Percentiles rank a stretch among this genome's conserved stretches.
phyloP scores from a whole-genome alignment of 23 red algal genomes.

The Chondrus crispus region DNA sequence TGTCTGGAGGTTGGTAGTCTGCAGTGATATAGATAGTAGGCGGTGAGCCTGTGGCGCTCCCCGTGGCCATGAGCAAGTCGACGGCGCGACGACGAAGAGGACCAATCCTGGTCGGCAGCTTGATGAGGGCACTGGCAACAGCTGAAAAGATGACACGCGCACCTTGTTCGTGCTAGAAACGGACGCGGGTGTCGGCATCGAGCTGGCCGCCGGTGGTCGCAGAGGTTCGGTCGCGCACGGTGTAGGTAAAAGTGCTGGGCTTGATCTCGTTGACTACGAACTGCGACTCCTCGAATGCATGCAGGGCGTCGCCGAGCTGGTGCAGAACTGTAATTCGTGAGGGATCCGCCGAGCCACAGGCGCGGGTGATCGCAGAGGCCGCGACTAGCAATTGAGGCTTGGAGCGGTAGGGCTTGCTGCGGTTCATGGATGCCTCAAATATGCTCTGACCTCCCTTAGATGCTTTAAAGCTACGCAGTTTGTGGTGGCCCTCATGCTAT shows the following conservation, averaged over 20 bases:
- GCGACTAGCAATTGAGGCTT: constrained; percentile 50
- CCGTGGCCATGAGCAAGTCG: constrained; percentile 20
- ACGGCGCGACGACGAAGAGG: constrained; percentile 54
- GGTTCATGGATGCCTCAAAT: no score
- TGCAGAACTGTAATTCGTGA: constrained; percentile 59
- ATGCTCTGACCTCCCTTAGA: no score
- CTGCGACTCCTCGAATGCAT: constrained; percentile 51
- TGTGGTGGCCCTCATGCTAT: no score
- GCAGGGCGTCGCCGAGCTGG: constrained; percentile 47
- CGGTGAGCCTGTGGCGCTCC: no score
- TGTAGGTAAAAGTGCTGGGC: not conserved
- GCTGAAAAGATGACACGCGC: constrained; percentile 34
- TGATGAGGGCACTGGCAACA: constrained; percentile 13
- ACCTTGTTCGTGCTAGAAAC: constrained; percentile 30
- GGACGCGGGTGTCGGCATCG: constrained; percentile 24
- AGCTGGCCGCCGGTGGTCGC: constrained; percentile 10
- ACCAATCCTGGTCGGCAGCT: constrained; percentile 19
- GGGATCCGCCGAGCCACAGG: constrained; percentile 36
- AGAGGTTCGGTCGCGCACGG: not conserved
- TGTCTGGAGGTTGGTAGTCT: no score
- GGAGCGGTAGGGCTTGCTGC: constrained; percentile 23
- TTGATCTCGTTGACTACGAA: constrained; percentile 28
- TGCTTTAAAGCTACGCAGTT: no score
- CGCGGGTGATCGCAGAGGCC: constrained; percentile 40
- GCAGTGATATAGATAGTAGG: no score